Evolutionary conservation across 1,284 basidiomycete species (phyloP), one percentile per base, ranked within the genome.

Genomic region (Dichomitus squalens): DNA sequence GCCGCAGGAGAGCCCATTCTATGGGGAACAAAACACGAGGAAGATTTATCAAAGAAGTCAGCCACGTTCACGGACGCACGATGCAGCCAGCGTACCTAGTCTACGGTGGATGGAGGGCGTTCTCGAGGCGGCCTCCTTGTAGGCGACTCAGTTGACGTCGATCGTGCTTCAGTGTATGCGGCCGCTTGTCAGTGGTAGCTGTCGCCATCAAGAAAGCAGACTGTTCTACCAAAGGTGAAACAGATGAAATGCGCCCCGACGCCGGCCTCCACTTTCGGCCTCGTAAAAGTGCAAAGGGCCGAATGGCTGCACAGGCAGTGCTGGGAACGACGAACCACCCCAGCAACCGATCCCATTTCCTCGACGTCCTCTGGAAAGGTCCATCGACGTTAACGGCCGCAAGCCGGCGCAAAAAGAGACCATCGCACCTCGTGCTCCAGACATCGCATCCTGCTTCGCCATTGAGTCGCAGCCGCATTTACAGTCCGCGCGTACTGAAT

Each of bases 231-330:
- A 34, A 31, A 20, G 40, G 27, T 31, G 41, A 44, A 39, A 55
- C 48, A 46, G 53, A 55, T 55, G 4, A n/a, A 7, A 20, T 27
- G 47, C 39, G 39, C 39, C 53, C 48, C 39, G 54, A 49, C 40
- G 34, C 50, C 54, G 48, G 54, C 33, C 7, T 50, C 50, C 40
- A 21, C 34, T 33, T 23, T 50, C 20, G 9, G 25, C 25, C 34
- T 25, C 40, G 40, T 36, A 11, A 55, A 29, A 49, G 18, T 55
- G 49, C 31, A 40, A 9, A 40, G 40, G 33, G 9, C 54, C 54
- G 49, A 55, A 21, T 6, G 33, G 21, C 18, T 29, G 29, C 44
- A 23, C 18, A 23, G 41, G 29, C 41, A 25, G 16, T 16, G 41
- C 41, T 7, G 23, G 41, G 41, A 44, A 44, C 23, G n/a, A 29